Base-by-base conservation (phyloP, 345 rosid genomes). In the Angophora floribunda region DNA sequence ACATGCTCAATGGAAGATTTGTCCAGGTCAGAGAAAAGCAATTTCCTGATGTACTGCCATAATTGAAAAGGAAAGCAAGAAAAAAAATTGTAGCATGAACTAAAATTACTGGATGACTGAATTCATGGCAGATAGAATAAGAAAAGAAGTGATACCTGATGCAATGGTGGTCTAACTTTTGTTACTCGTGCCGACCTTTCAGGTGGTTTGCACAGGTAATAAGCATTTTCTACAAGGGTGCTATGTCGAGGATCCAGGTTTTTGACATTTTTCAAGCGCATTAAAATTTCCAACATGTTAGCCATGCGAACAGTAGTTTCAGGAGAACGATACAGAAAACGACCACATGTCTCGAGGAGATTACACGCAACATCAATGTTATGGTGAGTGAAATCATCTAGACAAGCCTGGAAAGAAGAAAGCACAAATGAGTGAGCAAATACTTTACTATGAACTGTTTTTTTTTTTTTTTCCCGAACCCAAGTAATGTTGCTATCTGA, bases 201-300 rank as follows among this genome's bases (percentile, higher is more conserved):
- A 93, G 99, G 99, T 86, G 99, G 99, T 90, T 98, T 97, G 94
- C 99, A 98, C 87, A 98, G 93, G 92, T 97, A 98, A 89, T 98
- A 98, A 88, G 99, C 99, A 94, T 98, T 98, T 95, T 98, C 99
- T 87, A 98, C 99, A 86, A 98, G 98, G 80, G 99, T 98, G 89
- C 95, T 96, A 88, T 96, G 99, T 52, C 99, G 97, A 86, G 99
- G 99, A 92, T 97, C 99, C 94, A 98, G 92, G 93, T 96, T 97
- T 91, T 98, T 98, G 63, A 98, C 99, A 94, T 98, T 98, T 94
- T 98, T 98, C 94, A 98, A 92, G 87, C 99, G 99, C 99, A 98
- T 97, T 91, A 98, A 92, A 91, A 98, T 98, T 93, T 98, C 99
- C 93, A 97, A 92, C 99, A 98, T 97, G 91, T 97, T 98, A 88